These are phyloP conservation scores for Stachybotrys echinatus DNA, from an alignment of 2,329 filamentous ascomycete genomes.

Conservation along the genomic window DNA sequence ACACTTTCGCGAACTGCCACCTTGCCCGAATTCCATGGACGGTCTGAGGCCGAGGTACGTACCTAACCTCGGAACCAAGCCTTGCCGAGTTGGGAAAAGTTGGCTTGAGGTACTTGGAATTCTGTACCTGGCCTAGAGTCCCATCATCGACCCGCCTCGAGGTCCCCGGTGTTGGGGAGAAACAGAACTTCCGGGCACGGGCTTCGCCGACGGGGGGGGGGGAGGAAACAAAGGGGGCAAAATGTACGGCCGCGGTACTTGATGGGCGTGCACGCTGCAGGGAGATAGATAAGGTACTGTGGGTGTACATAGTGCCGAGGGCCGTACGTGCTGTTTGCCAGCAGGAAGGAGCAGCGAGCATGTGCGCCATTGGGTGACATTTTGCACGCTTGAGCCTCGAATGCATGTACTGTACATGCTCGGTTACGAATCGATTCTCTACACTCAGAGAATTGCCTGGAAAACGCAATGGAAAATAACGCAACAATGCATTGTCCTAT, in stretches of 20 bases:
- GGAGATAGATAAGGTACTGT: neutral
- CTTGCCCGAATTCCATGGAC: neutral
- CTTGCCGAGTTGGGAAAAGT: too few relatives aligned
- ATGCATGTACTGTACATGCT: too few relatives aligned
- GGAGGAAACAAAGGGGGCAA: neutral
- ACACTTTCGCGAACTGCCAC: slow-evolving; percentile 9
- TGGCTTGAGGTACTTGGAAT: neutral
- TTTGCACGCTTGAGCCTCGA: too few relatives aligned
- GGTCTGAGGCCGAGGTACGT: neutral
- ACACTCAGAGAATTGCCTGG: too few relatives aligned
- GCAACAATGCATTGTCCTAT: too few relatives aligned
- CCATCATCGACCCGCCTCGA: neutral
- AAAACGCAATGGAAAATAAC: too few relatives aligned
- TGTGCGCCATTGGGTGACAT: too few relatives aligned
- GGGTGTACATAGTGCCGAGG: neutral
- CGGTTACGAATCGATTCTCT: too few relatives aligned
- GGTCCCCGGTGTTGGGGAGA: neutral
- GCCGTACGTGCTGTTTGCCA: too few relatives aligned
- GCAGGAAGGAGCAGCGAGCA: too few relatives aligned
- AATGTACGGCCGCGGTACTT: neutral
- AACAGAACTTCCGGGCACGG: neutral
- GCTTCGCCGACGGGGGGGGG: neutral
- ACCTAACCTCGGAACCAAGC: too few relatives aligned
- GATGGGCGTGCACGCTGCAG: neutral
- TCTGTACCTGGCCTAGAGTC: neutral